Conservation (phyloP, 108 stramenopile species). For the Fistulifera solaris region DNA sequence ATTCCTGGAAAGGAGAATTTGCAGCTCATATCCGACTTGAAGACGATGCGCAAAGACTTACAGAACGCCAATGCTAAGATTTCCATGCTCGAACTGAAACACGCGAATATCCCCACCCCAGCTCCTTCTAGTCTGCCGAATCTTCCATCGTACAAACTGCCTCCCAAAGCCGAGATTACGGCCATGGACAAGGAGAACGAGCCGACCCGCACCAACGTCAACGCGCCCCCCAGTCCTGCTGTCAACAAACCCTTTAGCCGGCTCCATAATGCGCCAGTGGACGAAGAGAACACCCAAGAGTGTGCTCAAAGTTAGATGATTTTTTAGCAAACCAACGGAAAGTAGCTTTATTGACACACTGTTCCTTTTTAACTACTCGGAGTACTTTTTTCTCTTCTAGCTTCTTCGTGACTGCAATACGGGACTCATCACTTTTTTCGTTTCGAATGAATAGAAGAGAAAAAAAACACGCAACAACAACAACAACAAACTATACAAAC, state of each 20-base stretch:
- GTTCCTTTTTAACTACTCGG: no score
- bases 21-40: slow-evolving; percentile 71
- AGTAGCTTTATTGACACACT: no score
- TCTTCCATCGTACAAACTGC: background rate
- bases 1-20: slow-evolving; percentile 75
- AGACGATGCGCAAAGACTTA: slow-evolving; percentile 47
- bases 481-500: no score
- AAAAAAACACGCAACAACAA: no score
- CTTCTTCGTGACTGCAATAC: no score
- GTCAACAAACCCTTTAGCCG: slow-evolving; percentile 8
- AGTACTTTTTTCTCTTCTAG: no score
- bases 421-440: no score
- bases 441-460: no score
- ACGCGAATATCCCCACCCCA: slow-evolving; percentile 20
- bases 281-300: slow-evolving; percentile 23
- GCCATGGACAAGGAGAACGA: background rate
- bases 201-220: background rate
- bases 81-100: slow-evolving; percentile 33
- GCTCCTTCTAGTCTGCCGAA: slow-evolving; percentile 6
- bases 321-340: no score
- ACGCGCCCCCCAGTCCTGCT: slow-evolving; percentile 5
- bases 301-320: slow-evolving; percentile 18
- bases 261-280: slow-evolving; percentile 10
- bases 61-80: slow-evolving; percentile 36
- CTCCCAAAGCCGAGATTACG: background rate